phyloP scores from a whole-genome alignment of 1,284 basidiomycete species.

The Boletus semigastroideus region DNA sequence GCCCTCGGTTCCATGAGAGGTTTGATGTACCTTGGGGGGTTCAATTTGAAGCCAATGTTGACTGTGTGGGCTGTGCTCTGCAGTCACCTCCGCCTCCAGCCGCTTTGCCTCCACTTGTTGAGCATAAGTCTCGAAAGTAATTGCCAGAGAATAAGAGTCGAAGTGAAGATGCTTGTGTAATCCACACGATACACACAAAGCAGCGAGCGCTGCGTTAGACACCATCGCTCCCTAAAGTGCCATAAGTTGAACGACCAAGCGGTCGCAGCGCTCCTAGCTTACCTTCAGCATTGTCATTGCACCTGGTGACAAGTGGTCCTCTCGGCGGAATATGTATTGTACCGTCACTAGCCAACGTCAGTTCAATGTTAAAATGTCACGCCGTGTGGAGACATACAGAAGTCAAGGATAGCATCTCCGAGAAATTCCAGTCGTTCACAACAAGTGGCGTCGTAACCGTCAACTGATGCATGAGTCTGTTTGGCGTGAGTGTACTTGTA shows the following conservation, averaged over 20 bases:
- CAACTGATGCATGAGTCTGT: constrained; percentile 65
- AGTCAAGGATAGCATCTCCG: constrained; percentile 80
- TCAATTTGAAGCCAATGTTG: constrained; percentile 78
- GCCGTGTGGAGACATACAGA: constrained; percentile 48
- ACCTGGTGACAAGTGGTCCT: constrained; percentile 65
- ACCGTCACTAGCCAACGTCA: constrained; percentile 60
- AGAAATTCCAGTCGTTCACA: constrained; percentile 80
- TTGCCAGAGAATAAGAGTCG: constrained; percentile 51
- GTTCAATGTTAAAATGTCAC: constrained; percentile 6
- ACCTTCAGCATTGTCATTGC: constrained; percentile 76
- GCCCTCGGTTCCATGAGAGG: not conserved
- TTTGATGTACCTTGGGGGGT: constrained; percentile 63
- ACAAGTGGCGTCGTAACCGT: constrained; percentile 51
- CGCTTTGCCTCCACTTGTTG: constrained; percentile 46
- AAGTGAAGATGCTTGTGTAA: constrained; percentile 61
- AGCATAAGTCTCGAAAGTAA: constrained; percentile 55
- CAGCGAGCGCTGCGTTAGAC: constrained; percentile 70
- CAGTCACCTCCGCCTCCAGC: constrained; percentile 48
- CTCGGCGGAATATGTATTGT: constrained; percentile 61
- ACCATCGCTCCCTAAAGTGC: constrained; percentile 71
- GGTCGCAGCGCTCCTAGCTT: constrained; percentile 11
- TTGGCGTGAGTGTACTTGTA: constrained; percentile 4
- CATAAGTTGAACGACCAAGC: constrained; percentile 6
- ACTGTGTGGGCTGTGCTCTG: constrained; percentile 51
- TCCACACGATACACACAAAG: constrained; percentile 66